phyloP scores from a whole-genome alignment of 2,329 filamentous ascomycete species.

The Teratosphaeria zuluensis region DNA sequence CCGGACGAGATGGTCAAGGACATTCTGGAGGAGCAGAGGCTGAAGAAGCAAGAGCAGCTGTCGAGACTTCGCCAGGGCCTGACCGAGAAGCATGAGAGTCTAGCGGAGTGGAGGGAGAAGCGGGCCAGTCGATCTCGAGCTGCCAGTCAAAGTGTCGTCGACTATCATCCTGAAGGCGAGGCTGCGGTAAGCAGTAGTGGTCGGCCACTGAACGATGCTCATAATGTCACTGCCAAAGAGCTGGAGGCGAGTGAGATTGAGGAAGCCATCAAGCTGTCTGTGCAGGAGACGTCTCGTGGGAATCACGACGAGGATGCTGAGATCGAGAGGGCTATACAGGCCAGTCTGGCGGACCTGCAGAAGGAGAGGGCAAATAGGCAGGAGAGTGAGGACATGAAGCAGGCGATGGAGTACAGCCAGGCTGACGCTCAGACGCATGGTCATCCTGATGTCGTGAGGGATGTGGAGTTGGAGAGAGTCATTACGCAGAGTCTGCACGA shows the following conservation, averaged over 20 bases:
- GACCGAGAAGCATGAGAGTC: not conserved
- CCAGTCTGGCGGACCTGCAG: slow-evolving; percentile 55
- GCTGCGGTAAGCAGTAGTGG: not conserved
- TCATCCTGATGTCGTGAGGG: slow-evolving; percentile 8
- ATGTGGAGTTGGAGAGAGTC: slow-evolving; percentile 34
- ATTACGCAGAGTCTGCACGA: slow-evolving; percentile 37
- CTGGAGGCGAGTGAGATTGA: slow-evolving; percentile 46
- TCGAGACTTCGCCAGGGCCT: slow-evolving; percentile 5
- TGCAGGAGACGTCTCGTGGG: slow-evolving; percentile 60
- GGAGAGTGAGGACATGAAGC: slow-evolving; percentile 34
- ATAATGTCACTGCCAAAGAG: slow-evolving; percentile 4
- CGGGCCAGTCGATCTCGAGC: slow-evolving; percentile 2
- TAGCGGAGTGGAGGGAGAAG: not conserved
- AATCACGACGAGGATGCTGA: slow-evolving; percentile 59
- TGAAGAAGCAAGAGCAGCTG: slow-evolving; percentile 18
- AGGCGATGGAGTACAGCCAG: slow-evolving; percentile 33
- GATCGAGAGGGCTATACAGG: slow-evolving; percentile 64
- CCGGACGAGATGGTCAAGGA: slow-evolving; percentile 44
- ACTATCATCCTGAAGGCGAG: not conserved
- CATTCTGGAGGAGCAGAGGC: slow-evolving; percentile 29
- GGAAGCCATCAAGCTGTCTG: slow-evolving; percentile 59
- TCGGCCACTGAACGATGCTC: not conserved
- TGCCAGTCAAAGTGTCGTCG: not conserved
- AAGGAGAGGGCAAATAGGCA: slow-evolving; percentile 21
- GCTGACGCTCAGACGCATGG: slow-evolving; percentile 27